Conservation (phyloP, 139 green algal species). For the Tetradesmus lagerheimii region DNA sequence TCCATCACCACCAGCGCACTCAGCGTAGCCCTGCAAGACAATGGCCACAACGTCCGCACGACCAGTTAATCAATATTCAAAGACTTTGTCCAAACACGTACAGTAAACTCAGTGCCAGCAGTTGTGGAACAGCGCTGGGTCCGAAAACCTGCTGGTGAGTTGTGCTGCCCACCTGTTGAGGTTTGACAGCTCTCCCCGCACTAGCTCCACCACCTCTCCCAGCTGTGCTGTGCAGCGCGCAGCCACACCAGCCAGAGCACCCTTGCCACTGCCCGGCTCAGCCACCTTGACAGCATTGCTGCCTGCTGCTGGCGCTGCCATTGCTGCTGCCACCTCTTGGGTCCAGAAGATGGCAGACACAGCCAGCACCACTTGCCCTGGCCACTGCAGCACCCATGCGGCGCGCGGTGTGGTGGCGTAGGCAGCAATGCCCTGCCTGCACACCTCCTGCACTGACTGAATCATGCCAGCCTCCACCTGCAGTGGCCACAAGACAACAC, state of each 20-base stretch:
- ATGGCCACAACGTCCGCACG: no score
- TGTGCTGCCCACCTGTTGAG: constrained; percentile 46
- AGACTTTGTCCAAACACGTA: no score
- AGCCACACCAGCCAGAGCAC: constrained; percentile 27
- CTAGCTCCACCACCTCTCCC: constrained; percentile 61
- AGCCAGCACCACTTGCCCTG: constrained; percentile 81
- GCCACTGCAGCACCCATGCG: constrained; percentile 84
- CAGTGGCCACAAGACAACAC: no score
- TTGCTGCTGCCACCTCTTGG: constrained; percentile 51
- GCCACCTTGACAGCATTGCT: neutral
- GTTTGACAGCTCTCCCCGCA: constrained; percentile 62
- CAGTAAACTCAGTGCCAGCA: no score
- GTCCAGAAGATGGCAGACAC: constrained; percentile 84
- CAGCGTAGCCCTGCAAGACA: constrained; percentile 66
- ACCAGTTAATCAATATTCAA: no score
- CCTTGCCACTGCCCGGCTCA: neutral
- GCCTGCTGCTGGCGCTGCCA: constrained; percentile 3
- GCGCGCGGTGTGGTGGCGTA: constrained; percentile 63
- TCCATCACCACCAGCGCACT: constrained; percentile 86
- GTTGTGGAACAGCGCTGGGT: no score
- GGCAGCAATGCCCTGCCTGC: constrained; percentile 61
- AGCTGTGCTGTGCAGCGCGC: constrained; percentile 55
- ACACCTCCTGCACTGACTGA: constrained; percentile 70
- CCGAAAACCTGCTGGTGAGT: no score
- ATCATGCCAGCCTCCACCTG: constrained; percentile 84